These are phyloP conservation scores for Leccinum truebloodii DNA, from an alignment of 768 basidiomycete genomes.

Conservation along the genomic window DNA sequence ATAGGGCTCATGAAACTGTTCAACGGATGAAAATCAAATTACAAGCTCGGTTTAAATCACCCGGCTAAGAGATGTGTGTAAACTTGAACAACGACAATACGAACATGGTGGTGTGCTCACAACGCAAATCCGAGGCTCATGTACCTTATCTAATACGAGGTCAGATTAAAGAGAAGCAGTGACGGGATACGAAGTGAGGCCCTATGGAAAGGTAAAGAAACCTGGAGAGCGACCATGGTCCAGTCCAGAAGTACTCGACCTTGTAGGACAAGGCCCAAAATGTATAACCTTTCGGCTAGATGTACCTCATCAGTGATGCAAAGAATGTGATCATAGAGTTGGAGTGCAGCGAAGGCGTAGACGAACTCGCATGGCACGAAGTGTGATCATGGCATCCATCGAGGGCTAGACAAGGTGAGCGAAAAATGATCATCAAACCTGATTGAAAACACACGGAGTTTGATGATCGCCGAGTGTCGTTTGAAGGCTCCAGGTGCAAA, in stretches of 20 bases:
- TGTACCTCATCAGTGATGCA: conserved; percentile 7
- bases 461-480: neutral
- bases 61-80: neutral
- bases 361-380: neutral
- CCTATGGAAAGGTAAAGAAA: conserved; percentile 5
- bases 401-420: neutral
- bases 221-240: neutral
- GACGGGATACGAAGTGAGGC: neutral
- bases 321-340: conserved; percentile 4
- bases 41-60: neutral
- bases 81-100: neutral
- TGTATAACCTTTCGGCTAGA: neutral
- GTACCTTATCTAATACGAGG: conserved; percentile 7
- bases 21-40: neutral
- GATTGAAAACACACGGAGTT: no score
- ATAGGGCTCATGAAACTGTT: conserved; percentile 1
- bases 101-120: conserved; percentile 2
- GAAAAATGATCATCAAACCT: no score
- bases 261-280: neutral
- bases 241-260: no score
- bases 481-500: neutral
- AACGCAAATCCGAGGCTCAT: neutral
- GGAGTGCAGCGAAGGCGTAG: conserved; percentile 1
- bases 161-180: neutral
- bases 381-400: neutral